Percentiles rank a stretch among this genome's conserved stretches.
Evolutionary conservation across 129 eudicot genomes (phyloP).

Genomic region (Dittrichia graveolens): DNA sequence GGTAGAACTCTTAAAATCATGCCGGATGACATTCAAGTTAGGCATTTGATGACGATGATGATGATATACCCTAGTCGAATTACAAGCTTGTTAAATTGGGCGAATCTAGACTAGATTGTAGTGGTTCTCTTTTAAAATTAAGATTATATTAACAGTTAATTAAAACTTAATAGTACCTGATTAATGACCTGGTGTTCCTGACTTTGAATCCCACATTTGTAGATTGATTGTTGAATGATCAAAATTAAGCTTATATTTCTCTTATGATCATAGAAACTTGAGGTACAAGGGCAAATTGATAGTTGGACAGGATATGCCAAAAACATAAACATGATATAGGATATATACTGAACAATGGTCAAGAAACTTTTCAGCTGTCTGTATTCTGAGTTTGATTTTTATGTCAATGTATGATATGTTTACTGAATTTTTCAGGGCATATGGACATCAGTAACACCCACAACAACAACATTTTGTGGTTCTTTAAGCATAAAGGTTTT

Average conservation of each 20-base stretch:
- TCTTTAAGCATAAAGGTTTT: conserved; percentile 89
- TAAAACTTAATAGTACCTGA: not conserved
- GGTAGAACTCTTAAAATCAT: too few species aligned
- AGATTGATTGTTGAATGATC: too few species aligned
- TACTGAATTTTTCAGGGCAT: conserved; percentile 41
- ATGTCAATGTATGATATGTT: not conserved
- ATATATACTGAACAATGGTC: too few species aligned
- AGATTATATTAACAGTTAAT: not conserved
- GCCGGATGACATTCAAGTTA: not conserved
- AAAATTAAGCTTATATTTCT: not conserved
- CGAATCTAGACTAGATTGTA: not conserved
- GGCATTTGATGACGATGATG: not conserved
- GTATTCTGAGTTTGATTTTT: not conserved
- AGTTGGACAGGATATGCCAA: too few species aligned
- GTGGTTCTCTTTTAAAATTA: not conserved
- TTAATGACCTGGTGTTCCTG: not conserved
- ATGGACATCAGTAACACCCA: conserved; percentile 72
- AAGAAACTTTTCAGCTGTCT: not conserved
- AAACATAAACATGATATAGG: too few species aligned
- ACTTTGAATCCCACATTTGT: too few species aligned
- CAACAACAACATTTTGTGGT: conserved; percentile 71
- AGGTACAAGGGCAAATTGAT: not conserved
- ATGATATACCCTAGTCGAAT: not conserved
- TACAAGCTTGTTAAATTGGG: conserved; percentile 20
- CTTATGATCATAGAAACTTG: not conserved